These are phyloP conservation scores for Hypoxylon rickii DNA, from an alignment of 495 filamentous ascomycete genomes.

Conservation along the genomic window DNA sequence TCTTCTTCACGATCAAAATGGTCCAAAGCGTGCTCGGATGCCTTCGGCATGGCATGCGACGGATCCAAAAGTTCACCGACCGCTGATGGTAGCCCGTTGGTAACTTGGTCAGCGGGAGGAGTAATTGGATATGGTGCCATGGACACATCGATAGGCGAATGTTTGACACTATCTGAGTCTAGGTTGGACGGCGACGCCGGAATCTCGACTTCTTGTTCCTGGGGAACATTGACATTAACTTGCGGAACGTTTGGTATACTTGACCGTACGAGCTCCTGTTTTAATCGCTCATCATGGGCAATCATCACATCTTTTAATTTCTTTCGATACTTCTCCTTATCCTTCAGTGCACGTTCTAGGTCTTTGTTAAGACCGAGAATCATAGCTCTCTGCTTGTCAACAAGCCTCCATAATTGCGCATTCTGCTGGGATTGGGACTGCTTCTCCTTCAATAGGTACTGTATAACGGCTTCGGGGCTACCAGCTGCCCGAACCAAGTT, in stretches of 20 bases:
- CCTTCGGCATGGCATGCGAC: slow-evolving; percentile 58
- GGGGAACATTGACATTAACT: slow-evolving; percentile 31
- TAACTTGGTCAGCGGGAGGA: slow-evolving; percentile 50
- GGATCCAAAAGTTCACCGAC: slow-evolving; percentile 52
- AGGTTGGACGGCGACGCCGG: slow-evolving; percentile 49
- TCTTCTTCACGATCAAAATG: slow-evolving; percentile 58
- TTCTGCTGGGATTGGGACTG: slow-evolving; percentile 86
- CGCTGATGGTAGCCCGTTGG: slow-evolving; percentile 35
- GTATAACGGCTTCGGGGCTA: slow-evolving; percentile 85
- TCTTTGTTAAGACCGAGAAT: slow-evolving; percentile 95
- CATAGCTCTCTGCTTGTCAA: slow-evolving; percentile 94
- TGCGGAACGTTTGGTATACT: slow-evolving; percentile 16
- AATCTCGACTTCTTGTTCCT: slow-evolving; percentile 42
- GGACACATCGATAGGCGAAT: slow-evolving; percentile 57
- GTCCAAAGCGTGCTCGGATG: slow-evolving; percentile 56
- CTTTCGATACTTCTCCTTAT: slow-evolving; percentile 92
- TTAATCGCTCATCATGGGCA: slow-evolving; percentile 37
- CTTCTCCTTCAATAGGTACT: slow-evolving; percentile 89
- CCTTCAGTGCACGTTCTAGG: slow-evolving; percentile 86
- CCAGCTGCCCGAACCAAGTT: slow-evolving; percentile 81
- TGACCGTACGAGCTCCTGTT: slow-evolving; percentile 10
- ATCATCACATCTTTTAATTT: slow-evolving; percentile 75
- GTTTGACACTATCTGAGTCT: slow-evolving; percentile 48
- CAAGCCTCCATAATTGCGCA: slow-evolving; percentile 88
- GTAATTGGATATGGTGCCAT: slow-evolving; percentile 63